Percentiles rank a stretch among this genome's conserved stretches.
Conservation (phyloP, 2,329 filamentous ascomycete genomes). For the Calonectria henricotiae region DNA sequence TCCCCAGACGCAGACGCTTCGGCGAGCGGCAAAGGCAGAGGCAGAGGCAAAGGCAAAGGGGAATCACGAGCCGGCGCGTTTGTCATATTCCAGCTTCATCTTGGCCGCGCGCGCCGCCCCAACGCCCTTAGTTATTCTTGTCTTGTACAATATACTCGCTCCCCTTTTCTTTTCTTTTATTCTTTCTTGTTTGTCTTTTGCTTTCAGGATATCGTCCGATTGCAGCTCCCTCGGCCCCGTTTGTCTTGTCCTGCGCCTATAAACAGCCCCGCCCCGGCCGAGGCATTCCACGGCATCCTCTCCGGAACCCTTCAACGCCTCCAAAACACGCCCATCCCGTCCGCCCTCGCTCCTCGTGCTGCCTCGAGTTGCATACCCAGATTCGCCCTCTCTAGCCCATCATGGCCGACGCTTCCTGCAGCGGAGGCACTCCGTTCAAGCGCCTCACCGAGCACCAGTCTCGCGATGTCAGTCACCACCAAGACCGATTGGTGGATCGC, state of each 20-base stretch:
- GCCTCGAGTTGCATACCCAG: neutral
- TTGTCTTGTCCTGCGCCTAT: slow-evolving; percentile 24
- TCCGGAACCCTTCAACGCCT: slow-evolving; percentile 2
- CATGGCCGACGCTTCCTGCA: slow-evolving; percentile 64
- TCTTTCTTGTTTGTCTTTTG: slow-evolving; percentile 9
- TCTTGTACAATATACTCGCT: slow-evolving; percentile 5
- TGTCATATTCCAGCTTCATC: neutral
- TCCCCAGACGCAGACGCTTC: neutral
- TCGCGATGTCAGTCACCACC: slow-evolving; percentile 61
- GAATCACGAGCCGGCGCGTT: slow-evolving; percentile 26
- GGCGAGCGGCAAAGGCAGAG: neutral
- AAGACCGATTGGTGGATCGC: slow-evolving; percentile 59
- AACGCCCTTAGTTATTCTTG: neutral
- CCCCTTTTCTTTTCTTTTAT: neutral
- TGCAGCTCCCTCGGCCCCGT: slow-evolving; percentile 12
- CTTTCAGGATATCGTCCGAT: slow-evolving; percentile 26
- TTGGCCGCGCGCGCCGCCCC: slow-evolving; percentile 1
- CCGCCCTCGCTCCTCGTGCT: slow-evolving; percentile 1
- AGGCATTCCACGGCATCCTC: slow-evolving; percentile 42
- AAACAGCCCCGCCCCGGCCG: slow-evolving; percentile 38
- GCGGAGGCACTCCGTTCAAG: slow-evolving; percentile 63
- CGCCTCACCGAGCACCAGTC: slow-evolving; percentile 62
- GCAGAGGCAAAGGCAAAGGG: slow-evolving; percentile 11
- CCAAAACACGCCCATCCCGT: slow-evolving; percentile 19
- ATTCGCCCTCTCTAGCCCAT: slow-evolving; percentile 1